A percentile compares a stretch with the other conserved stretches of the same genome.
Evolutionary conservation across 176 grass and related monocot genomes (phyloP).

Genomic region (Areca catechu): DNA sequence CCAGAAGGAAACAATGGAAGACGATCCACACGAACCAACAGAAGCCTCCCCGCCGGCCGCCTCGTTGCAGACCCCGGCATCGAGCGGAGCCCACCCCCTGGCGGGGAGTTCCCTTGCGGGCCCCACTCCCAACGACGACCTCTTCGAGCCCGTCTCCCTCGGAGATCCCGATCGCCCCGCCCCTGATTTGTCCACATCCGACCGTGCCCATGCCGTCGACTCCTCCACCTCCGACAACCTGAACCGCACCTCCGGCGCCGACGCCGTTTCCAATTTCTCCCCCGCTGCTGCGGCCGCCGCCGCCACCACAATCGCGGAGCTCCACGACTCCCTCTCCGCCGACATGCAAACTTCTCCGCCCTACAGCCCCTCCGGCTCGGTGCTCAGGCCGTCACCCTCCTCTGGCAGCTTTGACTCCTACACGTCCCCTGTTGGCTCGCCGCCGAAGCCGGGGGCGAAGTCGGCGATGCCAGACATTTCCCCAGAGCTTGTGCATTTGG

Average conservation of each 20-base stretch:
- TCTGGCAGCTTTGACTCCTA: conserved; percentile 3
- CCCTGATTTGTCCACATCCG: too few species aligned
- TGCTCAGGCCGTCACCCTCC: conserved; percentile 6
- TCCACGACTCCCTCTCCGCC: neutral
- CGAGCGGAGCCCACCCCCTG: neutral
- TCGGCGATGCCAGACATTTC: conserved; percentile 42
- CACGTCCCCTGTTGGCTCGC: conserved; percentile 2
- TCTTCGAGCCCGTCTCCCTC: conserved; percentile 35
- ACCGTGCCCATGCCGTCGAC: neutral
- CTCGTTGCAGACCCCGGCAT: too few species aligned
- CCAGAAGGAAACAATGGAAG: conserved; percentile 43
- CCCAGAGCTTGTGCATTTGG: conserved; percentile 50
- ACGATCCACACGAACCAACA: conserved; percentile 32
- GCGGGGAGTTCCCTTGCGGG: neutral
- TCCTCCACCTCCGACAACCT: conserved; percentile 13
- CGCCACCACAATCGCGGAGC: too few species aligned
- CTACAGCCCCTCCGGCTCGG: conserved; percentile 3
- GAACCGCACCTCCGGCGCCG: conserved; percentile 1
- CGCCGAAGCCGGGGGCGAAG: conserved; percentile 13
- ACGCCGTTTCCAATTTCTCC: neutral
- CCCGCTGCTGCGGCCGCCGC: conserved; percentile 1
- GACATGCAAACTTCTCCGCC: neutral
- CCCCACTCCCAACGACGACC: conserved; percentile 29
- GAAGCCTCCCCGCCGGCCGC: conserved; percentile 19
- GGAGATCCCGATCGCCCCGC: conserved; percentile 18